Percentiles rank a stretch among this genome's conserved stretches.
phyloP scores from a whole-genome alignment of 192 early-diverging fungal species.

The Paraglomus brasilianum region DNA sequence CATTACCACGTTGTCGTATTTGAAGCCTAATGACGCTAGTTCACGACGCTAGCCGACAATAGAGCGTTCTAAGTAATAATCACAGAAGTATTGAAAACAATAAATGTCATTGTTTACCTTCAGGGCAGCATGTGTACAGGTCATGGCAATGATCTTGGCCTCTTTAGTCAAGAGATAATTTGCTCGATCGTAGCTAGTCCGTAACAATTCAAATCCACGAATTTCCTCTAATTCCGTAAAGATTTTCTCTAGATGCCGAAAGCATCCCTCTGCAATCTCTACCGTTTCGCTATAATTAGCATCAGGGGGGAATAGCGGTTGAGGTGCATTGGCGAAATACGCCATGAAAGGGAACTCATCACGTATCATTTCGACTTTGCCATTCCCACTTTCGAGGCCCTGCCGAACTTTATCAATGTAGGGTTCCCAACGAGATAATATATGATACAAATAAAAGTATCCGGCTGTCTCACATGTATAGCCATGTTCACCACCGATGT shows the following conservation, averaged over 20 bases:
- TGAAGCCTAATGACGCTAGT: slow-evolving; percentile 85
- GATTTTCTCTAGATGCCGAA: slow-evolving; percentile 70
- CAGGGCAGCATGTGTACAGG: slow-evolving; percentile 94
- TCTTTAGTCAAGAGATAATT: slow-evolving; percentile 95
- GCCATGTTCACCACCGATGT: slow-evolving; percentile 82
- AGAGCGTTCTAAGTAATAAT: slow-evolving; percentile 2
- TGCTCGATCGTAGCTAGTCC: slow-evolving; percentile 72
- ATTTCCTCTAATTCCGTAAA: slow-evolving; percentile 91
- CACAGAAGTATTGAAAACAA: not conserved
- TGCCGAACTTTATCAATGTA: slow-evolving; percentile 47
- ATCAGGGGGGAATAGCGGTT: slow-evolving; percentile 64
- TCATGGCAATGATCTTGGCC: slow-evolving; percentile 96
- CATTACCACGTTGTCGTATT: slow-evolving; percentile 94
- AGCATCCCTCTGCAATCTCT: slow-evolving; percentile 76
- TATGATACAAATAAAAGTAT: slow-evolving; percentile 82
- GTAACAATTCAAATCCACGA: slow-evolving; percentile 90
- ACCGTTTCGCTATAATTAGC: slow-evolving; percentile 50
- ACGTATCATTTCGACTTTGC: slow-evolving; percentile 37
- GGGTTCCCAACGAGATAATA: slow-evolving; percentile 72
- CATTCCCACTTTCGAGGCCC: slow-evolving; percentile 26
- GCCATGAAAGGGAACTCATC: slow-evolving; percentile 76
- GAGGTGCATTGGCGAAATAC: slow-evolving; percentile 74
- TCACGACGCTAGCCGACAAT: slow-evolving; percentile 57
- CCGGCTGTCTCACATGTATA: slow-evolving; percentile 91
- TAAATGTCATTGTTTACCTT: slow-evolving; percentile 46